These are phyloP conservation scores for Rugonectria rugulosa DNA, from an alignment of 2,329 filamentous ascomycete genomes.

Conservation along the genomic window DNA sequence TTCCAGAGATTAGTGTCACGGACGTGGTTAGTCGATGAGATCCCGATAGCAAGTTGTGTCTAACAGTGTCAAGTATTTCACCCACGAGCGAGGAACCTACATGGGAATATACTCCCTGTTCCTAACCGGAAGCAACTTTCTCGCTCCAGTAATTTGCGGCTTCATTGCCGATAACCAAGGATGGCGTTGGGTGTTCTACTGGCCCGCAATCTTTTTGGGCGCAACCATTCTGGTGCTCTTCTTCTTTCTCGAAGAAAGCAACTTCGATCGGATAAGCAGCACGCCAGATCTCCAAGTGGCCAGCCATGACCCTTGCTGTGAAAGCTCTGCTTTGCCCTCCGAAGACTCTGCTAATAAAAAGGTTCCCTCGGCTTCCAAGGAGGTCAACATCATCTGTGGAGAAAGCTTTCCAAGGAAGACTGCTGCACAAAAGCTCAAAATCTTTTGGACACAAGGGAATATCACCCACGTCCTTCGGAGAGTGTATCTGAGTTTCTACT, in stretches of 20 bases:
- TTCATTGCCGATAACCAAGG: slow-evolving; percentile 53
- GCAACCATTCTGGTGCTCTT: slow-evolving; percentile 52
- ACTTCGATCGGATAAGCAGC: slow-evolving; percentile 51
- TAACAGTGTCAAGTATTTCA: slow-evolving; percentile 37
- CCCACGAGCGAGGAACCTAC: slow-evolving; percentile 53
- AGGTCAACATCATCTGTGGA: no score
- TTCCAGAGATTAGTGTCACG: slow-evolving; percentile 54
- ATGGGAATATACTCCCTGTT: slow-evolving; percentile 52
- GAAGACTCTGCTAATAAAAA: neutral
- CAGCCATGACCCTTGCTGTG: no score
- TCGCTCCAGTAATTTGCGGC: slow-evolving; percentile 53
- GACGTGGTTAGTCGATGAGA: slow-evolving; percentile 42
- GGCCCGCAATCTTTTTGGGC: slow-evolving; percentile 49
- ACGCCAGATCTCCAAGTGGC: no score
- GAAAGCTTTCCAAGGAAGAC: no score
- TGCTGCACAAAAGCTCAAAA: slow-evolving; percentile 41
- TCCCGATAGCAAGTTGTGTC: neutral
- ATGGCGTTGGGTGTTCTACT: slow-evolving; percentile 54
- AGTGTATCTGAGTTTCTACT: no score
- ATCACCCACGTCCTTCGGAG: no score
- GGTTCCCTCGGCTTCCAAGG: no score
- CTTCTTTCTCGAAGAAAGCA: slow-evolving; percentile 67
- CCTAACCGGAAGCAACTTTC: slow-evolving; percentile 51
- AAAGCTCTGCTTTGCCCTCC: neutral
- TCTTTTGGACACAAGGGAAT: no score